Conservation (phyloP, 139 green algal genomes). For the Desmodesmus armatus region DNA sequence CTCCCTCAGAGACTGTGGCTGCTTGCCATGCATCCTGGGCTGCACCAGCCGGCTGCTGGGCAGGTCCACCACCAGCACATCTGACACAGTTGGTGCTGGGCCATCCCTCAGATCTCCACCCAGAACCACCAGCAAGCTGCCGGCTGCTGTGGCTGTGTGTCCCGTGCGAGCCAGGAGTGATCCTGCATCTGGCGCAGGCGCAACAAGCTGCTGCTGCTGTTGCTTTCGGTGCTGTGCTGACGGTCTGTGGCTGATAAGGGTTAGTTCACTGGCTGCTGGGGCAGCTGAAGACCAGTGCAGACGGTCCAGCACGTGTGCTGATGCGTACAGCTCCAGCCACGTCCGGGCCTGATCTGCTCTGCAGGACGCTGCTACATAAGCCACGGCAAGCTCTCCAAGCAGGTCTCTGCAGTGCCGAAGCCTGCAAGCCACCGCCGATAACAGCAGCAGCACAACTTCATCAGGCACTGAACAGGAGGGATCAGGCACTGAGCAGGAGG, state of each 20-base stretch:
- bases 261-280: background rate
- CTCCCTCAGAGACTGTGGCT: background rate
- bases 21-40: background rate
- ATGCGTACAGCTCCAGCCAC: slow-evolving; percentile 16
- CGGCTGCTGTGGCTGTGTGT: slow-evolving; percentile 12
- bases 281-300: slow-evolving; percentile 14
- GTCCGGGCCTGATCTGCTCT: background rate
- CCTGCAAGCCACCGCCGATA: too few relatives aligned
- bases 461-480: too few relatives aligned
- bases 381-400: background rate
- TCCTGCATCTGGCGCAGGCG: background rate
- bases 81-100: background rate
- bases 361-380: background rate
- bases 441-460: too few relatives aligned
- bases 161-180: background rate
- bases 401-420: background rate
- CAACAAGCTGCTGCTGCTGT: slow-evolving; percentile 13
- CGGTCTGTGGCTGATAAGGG: background rate
- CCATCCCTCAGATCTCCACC: slow-evolving; percentile 17
- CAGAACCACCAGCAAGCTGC: slow-evolving; percentile 7
- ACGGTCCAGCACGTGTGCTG: background rate
- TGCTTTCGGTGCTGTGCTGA: background rate
- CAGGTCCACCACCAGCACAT: slow-evolving; percentile 24
- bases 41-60: background rate
- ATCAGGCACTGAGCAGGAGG: too few relatives aligned